Conservation (phyloP, 768 basidiomycete genomes). For the Lepiota brunneoincarnata region DNA sequence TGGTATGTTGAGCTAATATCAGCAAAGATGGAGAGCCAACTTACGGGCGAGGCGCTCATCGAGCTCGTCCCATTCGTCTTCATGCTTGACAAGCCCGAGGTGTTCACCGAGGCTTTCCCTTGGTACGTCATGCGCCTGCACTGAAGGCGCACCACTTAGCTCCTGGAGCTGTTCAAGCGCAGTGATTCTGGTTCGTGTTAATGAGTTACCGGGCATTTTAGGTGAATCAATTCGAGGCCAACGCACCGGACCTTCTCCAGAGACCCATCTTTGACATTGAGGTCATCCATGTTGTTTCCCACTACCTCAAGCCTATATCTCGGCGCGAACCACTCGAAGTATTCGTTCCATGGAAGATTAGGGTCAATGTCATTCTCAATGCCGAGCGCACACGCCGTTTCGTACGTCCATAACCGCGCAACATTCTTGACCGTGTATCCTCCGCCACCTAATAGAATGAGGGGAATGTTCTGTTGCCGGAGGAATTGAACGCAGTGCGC, state of each 20-base stretch:
- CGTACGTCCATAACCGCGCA: conserved; percentile 92
- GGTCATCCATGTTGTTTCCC: conserved; percentile 92
- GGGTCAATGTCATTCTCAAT: conserved; percentile 74
- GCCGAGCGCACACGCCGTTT: conserved; percentile 94
- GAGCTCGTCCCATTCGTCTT: conserved; percentile 55
- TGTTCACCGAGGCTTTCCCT: conserved; percentile 63
- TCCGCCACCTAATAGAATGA: conserved; percentile 92
- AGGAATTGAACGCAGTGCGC: conserved; percentile 89
- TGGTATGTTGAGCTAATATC: not conserved
- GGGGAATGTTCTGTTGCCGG: conserved; percentile 76
- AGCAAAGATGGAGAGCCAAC: conserved; percentile 22
- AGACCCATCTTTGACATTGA: conserved; percentile 79
- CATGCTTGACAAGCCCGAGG: conserved; percentile 51
- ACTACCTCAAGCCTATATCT: conserved; percentile 90
- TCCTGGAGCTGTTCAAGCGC: conserved; percentile 44
- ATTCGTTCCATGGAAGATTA: conserved; percentile 82
- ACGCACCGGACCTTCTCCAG: conserved; percentile 76
- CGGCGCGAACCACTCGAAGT: conserved; percentile 98
- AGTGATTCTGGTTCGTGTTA: conserved; percentile 17
- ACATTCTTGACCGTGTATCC: conserved; percentile 98
- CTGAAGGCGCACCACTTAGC: conserved; percentile 71
- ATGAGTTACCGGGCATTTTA: not conserved
- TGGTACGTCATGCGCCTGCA: conserved; percentile 83
- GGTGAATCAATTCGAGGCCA: not conserved
- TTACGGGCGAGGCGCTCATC: conserved; percentile 72